Percentiles rank a stretch among this genome's conserved stretches.
Evolutionary conservation across 805 yeast genomes (phyloP).

Genomic region (Ogataea degrootiae): DNA sequence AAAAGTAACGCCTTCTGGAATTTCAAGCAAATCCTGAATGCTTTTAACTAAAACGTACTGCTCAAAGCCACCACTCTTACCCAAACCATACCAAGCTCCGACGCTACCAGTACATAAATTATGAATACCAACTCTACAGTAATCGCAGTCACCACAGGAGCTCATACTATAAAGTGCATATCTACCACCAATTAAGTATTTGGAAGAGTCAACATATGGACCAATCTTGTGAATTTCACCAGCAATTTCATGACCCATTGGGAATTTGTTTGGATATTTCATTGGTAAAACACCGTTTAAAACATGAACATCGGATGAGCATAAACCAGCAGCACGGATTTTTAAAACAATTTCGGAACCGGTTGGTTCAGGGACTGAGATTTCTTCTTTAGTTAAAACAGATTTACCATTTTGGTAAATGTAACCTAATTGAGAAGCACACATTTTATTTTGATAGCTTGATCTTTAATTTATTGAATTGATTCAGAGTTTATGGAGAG

Average conservation of each 20-base stretch:
- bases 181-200: slow-evolving; percentile 12
- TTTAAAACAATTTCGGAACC: slow-evolving; percentile 7
- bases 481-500: no score
- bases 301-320: slow-evolving; percentile 40
- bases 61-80: slow-evolving; percentile 30
- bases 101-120: slow-evolving; percentile 17
- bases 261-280: slow-evolving; percentile 6
- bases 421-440: no score
- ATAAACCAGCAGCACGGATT: slow-evolving; percentile 25
- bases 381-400: background rate
- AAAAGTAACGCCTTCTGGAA: slow-evolving; percentile 26
- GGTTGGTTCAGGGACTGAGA: slow-evolving; percentile 7
- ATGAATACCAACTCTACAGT: slow-evolving; percentile 25
- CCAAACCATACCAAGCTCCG: slow-evolving; percentile 22
- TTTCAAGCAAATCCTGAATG: slow-evolving; percentile 17
- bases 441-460: no score
- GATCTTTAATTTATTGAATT: no score
- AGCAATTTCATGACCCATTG: slow-evolving; percentile 31
- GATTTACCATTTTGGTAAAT: no score
- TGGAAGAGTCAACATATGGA: background rate
- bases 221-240: slow-evolving; percentile 22
- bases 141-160: slow-evolving; percentile 24
- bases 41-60: slow-evolving; percentile 21
- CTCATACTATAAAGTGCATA: slow-evolving; percentile 15
- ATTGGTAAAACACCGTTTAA: slow-evolving; percentile 12